These are phyloP conservation scores for Amauroascus niger DNA, from an alignment of 2,329 filamentous ascomycete genomes.

Conservation along the genomic window DNA sequence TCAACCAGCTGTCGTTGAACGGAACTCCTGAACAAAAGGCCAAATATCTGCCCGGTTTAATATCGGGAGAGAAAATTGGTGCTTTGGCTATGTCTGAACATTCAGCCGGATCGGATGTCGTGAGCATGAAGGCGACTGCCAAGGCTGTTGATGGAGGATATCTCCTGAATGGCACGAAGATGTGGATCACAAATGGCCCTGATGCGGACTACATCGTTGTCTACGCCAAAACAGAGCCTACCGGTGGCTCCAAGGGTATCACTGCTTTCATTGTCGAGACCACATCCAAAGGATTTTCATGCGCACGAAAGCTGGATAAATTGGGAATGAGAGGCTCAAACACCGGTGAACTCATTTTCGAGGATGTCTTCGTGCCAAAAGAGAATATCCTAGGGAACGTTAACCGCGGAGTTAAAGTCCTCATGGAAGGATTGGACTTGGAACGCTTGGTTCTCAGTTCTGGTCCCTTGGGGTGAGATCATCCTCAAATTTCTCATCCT, in stretches of 20 bases:
- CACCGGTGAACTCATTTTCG: slow-evolving; percentile 87
- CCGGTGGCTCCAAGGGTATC: slow-evolving; percentile 76
- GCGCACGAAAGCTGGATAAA: slow-evolving; percentile 87
- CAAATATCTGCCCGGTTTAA: slow-evolving; percentile 67
- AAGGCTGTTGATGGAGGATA: slow-evolving; percentile 75
- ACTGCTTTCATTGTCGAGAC: slow-evolving; percentile 84
- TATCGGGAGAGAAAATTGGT: slow-evolving; percentile 71
- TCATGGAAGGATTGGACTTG: slow-evolving; percentile 94
- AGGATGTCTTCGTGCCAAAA: slow-evolving; percentile 76
- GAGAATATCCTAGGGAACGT: slow-evolving; percentile 71
- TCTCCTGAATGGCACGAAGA: slow-evolving; percentile 80
- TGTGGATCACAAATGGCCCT: slow-evolving; percentile 99
- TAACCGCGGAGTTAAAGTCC: slow-evolving; percentile 73
- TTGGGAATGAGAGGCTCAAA: slow-evolving; percentile 96
- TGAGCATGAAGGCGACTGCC: slow-evolving; percentile 85
- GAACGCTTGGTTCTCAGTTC: slow-evolving; percentile 86
- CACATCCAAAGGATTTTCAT: slow-evolving; percentile 63
- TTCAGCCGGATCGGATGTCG: slow-evolving; percentile 82
- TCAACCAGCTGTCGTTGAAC: slow-evolving; percentile 92
- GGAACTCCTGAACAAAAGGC: slow-evolving; percentile 68
- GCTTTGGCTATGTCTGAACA: slow-evolving; percentile 93
- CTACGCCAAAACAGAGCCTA: slow-evolving; percentile 89
- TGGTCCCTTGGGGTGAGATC: slow-evolving; percentile 62
- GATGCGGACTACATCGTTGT: slow-evolving; percentile 89
- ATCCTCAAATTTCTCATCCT: not conserved